Evolutionary conservation across 257 asterid species (phyloP).

Genomic region (Nicotiana sylvestris): DNA sequence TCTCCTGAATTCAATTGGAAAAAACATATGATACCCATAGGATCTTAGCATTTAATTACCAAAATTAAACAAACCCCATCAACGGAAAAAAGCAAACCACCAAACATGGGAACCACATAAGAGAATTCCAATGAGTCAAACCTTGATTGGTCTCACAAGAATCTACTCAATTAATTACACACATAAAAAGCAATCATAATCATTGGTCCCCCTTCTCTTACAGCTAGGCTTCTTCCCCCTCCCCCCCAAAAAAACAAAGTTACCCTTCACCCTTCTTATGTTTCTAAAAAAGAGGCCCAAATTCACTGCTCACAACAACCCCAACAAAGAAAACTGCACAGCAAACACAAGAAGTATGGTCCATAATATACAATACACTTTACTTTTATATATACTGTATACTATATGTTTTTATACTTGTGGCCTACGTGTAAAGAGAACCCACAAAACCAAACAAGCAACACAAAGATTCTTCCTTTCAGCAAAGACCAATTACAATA

Average conservation of each 20-base stretch:
- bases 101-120: conserved; percentile 54
- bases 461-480: conserved; percentile 33
- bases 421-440: conserved; percentile 20
- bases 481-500: conserved; percentile 3
- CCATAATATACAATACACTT: conserved; percentile 12
- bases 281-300: background rate
- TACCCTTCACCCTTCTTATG: background rate
- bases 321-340: conserved; percentile 6
- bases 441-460: conserved; percentile 22
- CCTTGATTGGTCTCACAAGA: conserved; percentile 13
- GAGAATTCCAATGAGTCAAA: conserved; percentile 29
- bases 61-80: conserved; percentile 36
- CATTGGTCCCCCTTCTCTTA: conserved; percentile 11
- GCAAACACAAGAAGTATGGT: conserved; percentile 19
- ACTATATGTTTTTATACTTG: background rate
- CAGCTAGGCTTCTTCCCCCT: background rate
- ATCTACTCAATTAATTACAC: conserved; percentile 17
- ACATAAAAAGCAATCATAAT: conserved; percentile 18
- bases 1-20: conserved; percentile 25
- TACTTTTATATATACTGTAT: background rate
- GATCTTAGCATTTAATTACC: conserved; percentile 38
- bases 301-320: background rate
- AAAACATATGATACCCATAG: conserved; percentile 26
- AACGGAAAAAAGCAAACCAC: conserved; percentile 41
- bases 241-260: background rate